Base-by-base conservation (phyloP, 1,284 basidiomycete genomes). In the Ganoderma lingzhi region DNA sequence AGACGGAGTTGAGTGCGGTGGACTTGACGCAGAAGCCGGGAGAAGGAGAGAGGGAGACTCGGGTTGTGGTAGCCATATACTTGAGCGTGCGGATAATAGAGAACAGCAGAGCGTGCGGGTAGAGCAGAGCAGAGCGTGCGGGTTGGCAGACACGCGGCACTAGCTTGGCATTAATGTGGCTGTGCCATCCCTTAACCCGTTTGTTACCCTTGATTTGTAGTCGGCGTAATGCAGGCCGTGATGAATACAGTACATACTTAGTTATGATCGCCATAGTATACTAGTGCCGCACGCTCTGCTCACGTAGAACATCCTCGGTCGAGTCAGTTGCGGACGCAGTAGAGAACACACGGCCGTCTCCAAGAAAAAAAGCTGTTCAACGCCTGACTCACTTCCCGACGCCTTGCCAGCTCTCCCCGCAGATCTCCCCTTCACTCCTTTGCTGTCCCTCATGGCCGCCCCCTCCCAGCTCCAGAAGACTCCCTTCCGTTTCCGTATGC, bases 11-110 rank as follows among this genome's bases (percentile, higher is more conserved):
- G 30, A 85, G 74, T 0, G 84, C 80, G 6, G 81, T 70, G 0
- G 88, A 84, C 76, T 92, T 92, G 73, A 91, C 73, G 75, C 88
- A 90, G 77, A 90, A 90, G 17, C 86, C 90, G 14, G 90, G 79
- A 10, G 80, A 78, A n/a, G 90, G 90, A 4, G 83, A 79, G 69
- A 91, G 83, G 62, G 78, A 71, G 67, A 88, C 81, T 63, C 80
- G 73, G 30, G 78, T 65, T 1, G 71, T 73, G 44, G 69, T 77
- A 69, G 53, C 56, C 56, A 59, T 59, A 3, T 9, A 5, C 8
- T 10, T 12, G 8, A 19, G 6, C 23, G 55, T 58, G 6, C 15
- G 51, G 23, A 1, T n/a, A 15, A 35, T n/a, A 9, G 28, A 56
- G 53, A 3, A 0, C n/a, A 23, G 45, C 44, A 10, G 62, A 17